Conservation (phyloP, 1,139 yeast species). For the Petasospora rhodanensis region DNA sequence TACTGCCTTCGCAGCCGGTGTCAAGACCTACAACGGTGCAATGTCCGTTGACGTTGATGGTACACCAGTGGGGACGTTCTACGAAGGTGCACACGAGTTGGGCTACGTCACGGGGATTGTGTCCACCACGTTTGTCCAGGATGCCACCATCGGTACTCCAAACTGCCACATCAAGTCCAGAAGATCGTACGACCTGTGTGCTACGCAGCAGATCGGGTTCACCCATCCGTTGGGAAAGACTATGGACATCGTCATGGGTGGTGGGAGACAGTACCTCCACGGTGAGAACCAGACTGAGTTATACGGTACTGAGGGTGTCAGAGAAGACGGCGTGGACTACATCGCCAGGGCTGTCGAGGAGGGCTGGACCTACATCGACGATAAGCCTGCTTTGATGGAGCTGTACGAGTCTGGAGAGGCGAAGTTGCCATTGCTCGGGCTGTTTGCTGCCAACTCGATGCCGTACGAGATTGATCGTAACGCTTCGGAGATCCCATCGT, state of each 20-base stretch:
- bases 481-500: conserved; percentile 19
- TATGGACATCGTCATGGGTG: conserved; percentile 25
- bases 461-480: conserved; percentile 24
- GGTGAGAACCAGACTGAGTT: conserved; percentile 17
- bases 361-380: conserved; percentile 25
- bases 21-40: conserved; percentile 25
- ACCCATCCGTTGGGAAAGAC: conserved; percentile 24
- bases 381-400: conserved; percentile 18
- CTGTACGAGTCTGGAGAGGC: conserved; percentile 14
- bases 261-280: conserved; percentile 25
- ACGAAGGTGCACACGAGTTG: conserved; percentile 24
- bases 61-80: conserved; percentile 24
- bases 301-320: conserved; percentile 20
- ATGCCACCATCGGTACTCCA: conserved; percentile 26
- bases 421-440: conserved; percentile 20
- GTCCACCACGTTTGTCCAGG: conserved; percentile 25
- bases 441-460: conserved; percentile 16
- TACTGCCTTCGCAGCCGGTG: conserved; percentile 21
- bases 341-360: conserved; percentile 21
- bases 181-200: conserved; percentile 20
- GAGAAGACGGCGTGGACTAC: conserved; percentile 22
- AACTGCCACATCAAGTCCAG: conserved; percentile 21
- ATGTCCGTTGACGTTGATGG: conserved; percentile 23
- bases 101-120: conserved; percentile 25
- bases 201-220: conserved; percentile 24